Percentiles rank a stretch among this genome's conserved stretches.
Conservation (phyloP, 2,329 filamentous ascomycete genomes). For the Sporothrix humicola region DNA sequence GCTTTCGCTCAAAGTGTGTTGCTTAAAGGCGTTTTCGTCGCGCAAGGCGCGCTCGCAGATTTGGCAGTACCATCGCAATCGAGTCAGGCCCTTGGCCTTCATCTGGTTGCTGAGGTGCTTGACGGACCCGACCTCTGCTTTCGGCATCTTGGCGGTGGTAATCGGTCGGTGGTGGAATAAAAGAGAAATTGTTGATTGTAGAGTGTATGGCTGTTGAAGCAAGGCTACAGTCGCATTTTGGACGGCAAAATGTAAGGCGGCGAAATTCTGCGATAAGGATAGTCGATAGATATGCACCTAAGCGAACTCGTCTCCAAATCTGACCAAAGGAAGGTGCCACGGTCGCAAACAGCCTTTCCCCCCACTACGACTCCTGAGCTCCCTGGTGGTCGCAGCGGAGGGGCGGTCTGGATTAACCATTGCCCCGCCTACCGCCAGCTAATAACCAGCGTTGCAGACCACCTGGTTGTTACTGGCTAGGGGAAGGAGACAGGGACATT, state of each 20-base stretch:
- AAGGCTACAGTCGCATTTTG: slow-evolving; percentile 7
- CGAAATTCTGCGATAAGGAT: slow-evolving; percentile 15
- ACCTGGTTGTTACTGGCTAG: background rate
- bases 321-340: slow-evolving; percentile 8
- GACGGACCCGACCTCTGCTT: slow-evolving; percentile 89
- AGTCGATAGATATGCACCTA: background rate
- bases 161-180: background rate
- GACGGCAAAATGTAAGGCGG: slow-evolving; percentile 20
- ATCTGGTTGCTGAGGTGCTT: slow-evolving; percentile 91
- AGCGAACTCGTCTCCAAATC: background rate
- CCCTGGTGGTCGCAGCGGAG: slow-evolving; percentile 1
- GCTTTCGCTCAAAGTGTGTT: slow-evolving; percentile 81
- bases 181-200: background rate
- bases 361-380: slow-evolving; percentile 31
- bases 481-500: background rate
- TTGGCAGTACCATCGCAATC: slow-evolving; percentile 90
- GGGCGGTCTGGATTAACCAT: slow-evolving; percentile 38
- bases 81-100: slow-evolving; percentile 70
- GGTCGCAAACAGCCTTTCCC: slow-evolving; percentile 24
- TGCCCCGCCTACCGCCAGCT: slow-evolving; percentile 35
- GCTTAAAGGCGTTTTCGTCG: slow-evolving; percentile 91
- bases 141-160: slow-evolving; percentile 67
- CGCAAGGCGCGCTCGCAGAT: slow-evolving; percentile 74
- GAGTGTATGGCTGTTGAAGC: background rate
- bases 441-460: slow-evolving; percentile 5